phyloP scores from a whole-genome alignment of 2,329 filamentous ascomycete genomes.

The Sporothrix globosa region DNA sequence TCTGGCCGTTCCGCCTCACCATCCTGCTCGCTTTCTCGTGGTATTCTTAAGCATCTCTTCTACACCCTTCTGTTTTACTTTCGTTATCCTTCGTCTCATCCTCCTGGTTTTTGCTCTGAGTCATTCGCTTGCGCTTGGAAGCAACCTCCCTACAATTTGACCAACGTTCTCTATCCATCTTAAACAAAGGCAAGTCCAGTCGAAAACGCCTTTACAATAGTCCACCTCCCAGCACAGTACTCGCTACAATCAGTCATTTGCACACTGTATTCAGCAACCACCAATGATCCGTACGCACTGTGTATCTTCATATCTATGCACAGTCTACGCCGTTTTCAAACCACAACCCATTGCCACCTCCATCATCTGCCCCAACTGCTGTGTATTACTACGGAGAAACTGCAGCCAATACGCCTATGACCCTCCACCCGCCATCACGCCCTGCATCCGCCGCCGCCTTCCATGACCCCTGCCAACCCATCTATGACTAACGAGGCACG shows the following conservation, averaged over 20 bases:
- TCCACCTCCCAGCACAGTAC: conserved; percentile 25
- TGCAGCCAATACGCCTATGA: neutral
- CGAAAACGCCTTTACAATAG: neutral
- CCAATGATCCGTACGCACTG: neutral
- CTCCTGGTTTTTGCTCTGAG: conserved; percentile 30
- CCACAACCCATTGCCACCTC: conserved; percentile 15
- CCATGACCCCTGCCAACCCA: neutral
- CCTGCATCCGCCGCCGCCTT: conserved; percentile 24
- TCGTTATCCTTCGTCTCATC: neutral
- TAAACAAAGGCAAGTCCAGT: conserved; percentile 21
- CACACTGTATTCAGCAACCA: neutral
- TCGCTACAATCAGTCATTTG: neutral
- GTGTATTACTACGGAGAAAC: neutral
- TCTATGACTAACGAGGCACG: conserved; percentile 26
- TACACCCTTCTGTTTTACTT: conserved; percentile 13
- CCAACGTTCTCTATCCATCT: neutral
- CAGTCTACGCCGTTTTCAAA: conserved; percentile 5
- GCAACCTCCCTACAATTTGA: conserved; percentile 7
- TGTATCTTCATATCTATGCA: conserved; percentile 19
- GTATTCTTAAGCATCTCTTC: conserved; percentile 14
- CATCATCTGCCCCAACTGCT: neutral
- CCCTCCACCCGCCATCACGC: conserved; percentile 11
- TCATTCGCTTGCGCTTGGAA: conserved; percentile 36
- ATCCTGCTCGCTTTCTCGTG: neutral
- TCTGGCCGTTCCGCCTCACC: neutral